A percentile compares a stretch with the other conserved stretches of the same genome.
These are phyloP conservation scores for Venturia oleaginea DNA, from an alignment of 2,329 filamentous ascomycete species.

Conservation along the genomic window DNA sequence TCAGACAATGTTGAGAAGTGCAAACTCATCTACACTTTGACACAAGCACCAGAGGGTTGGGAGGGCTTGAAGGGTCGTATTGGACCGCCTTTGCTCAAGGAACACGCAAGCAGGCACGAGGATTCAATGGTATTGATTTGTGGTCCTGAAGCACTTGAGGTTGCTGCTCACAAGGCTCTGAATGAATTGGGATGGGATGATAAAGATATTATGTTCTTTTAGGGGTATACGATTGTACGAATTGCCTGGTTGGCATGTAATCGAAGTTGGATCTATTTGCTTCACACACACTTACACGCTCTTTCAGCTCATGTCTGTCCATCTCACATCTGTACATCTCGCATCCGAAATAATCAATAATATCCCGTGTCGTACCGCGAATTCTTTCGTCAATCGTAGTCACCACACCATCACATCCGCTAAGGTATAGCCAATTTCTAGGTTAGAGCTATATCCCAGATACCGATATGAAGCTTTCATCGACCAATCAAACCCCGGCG, in stretches of 20 bases:
- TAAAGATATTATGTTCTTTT: slow-evolving; percentile 70
- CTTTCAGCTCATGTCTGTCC: background rate
- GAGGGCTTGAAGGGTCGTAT: slow-evolving; percentile 59
- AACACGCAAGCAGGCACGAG: slow-evolving; percentile 42
- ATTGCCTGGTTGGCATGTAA: slow-evolving; percentile 20
- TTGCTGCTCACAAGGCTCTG: slow-evolving; percentile 49
- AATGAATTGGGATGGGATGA: slow-evolving; percentile 60
- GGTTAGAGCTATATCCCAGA: background rate
- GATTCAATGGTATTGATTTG: slow-evolving; percentile 63
- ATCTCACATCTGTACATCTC: too few relatives aligned
- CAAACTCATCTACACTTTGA: slow-evolving; percentile 61
- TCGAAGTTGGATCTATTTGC: background rate
- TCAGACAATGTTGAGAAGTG: slow-evolving; percentile 47
- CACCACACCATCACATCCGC: too few relatives aligned
- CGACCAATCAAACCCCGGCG: background rate
- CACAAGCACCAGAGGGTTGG: slow-evolving; percentile 56
- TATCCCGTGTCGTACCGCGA: too few relatives aligned
- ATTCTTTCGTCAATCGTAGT: too few relatives aligned
- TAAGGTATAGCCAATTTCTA: too few relatives aligned
- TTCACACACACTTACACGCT: background rate
- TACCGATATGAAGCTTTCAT: background rate
- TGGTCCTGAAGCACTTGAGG: slow-evolving; percentile 68
- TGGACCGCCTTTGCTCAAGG: slow-evolving; percentile 50
- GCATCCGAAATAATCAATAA: too few relatives aligned
- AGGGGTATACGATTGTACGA: slow-evolving; percentile 14